Base-by-base conservation (phyloP, 306 rosid genomes). In the Datisca glomerata region DNA sequence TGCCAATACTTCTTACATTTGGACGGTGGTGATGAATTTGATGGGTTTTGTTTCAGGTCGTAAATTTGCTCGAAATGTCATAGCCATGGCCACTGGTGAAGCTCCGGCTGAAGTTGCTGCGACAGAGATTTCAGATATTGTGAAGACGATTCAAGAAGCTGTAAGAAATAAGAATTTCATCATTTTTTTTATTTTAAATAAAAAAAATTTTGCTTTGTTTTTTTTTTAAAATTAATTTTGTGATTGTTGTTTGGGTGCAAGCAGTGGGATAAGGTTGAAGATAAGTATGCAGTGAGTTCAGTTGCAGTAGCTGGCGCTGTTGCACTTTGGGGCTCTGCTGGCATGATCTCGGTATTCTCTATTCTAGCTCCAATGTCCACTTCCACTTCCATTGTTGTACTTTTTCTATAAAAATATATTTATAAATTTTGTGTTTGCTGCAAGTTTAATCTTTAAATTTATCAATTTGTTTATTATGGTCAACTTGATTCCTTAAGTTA, bases 221-320 rank as follows among this genome's bases (percentile, higher is more conserved):
- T 21, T 13, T 19, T n/a, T 33, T 18, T 2, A 7, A 6, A 13
- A 1, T 18, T 24, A 17, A 20, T 32, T 35, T 21, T 35, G 15
- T 25, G 18, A 8, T 38, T 21, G 10, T 12, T 21, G 21, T 14
- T 47, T 71, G 37, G 60, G 7, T 60, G 62, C 44, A 16, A 38
- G 14, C 29, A 83, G 95, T 84, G 98, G 98, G 93, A 80, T 10
- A 89, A 84, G 63, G 79, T 77, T 43, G 98, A 89, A 21, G 98
- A 89, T 52, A 89, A 84, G 57, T 84, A 89, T 72, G 95, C 91
- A 44, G 75, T 89, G 64, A 60, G 72, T 59, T 65, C 93, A 41
- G 69, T 89, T 45, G 84, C 35, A 1, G 66, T 84, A 32, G 80
- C 79, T 55, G 75, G 43, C 48, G 76, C 18, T 31, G 56, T 83